Evolutionary conservation across 1,284 basidiomycete genomes (phyloP).

Genomic region (Fomitiporia mediterranea): DNA sequence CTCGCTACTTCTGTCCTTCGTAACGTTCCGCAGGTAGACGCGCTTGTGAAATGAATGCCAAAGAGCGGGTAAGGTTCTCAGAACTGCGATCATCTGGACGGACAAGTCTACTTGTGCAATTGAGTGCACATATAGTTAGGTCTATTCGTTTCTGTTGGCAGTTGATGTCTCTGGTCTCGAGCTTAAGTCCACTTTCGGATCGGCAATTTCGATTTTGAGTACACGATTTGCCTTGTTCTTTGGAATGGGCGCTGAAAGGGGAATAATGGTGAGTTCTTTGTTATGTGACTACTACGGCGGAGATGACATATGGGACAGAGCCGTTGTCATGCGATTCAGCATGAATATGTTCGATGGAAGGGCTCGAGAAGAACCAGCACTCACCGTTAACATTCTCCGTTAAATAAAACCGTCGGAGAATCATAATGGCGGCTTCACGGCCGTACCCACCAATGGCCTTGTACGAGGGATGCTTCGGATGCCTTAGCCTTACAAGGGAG

Average conservation of each 20-base stretch:
- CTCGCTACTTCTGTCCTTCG: too few species aligned
- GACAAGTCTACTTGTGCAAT: too few species aligned
- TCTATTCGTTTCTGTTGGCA: not conserved
- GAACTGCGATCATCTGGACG: too few species aligned
- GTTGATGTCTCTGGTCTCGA: not conserved
- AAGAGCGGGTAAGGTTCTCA: too few species aligned
- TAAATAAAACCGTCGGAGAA: conserved; percentile 91
- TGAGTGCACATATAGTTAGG: too few species aligned
- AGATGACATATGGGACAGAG: too few species aligned
- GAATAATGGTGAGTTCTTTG: conserved; percentile 8
- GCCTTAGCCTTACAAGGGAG: conserved; percentile 42
- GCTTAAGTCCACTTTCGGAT: not conserved
- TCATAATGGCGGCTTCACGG: conserved; percentile 93
- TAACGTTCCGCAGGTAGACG: too few species aligned
- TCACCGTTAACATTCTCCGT: conserved; percentile 91
- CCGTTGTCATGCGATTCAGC: not conserved
- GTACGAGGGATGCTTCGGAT: conserved; percentile 75
- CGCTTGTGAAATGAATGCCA: too few species aligned
- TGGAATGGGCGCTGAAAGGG: conserved; percentile 61
- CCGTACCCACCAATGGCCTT: conserved; percentile 78
- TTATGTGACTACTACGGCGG: not conserved
- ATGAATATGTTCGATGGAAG: conserved; percentile 12
- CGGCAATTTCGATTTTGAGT: conserved; percentile 68
- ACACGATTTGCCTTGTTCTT: conserved; percentile 69
- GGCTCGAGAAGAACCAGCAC: conserved; percentile 22